Conservation (phyloP, 139 green algal genomes). For the Chlorella sp. region DNA sequence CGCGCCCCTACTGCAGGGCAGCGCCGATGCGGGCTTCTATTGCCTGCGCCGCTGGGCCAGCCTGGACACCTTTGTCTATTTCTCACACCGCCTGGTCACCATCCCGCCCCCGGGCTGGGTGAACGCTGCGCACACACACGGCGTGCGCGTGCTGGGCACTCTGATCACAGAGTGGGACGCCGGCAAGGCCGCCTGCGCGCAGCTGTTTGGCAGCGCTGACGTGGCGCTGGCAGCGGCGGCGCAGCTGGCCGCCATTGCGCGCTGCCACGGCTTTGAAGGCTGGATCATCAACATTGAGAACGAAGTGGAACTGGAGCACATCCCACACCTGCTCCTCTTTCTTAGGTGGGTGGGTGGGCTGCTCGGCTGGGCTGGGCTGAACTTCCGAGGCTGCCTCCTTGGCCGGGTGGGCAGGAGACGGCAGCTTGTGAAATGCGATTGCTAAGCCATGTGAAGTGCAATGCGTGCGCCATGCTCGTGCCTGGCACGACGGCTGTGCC, state of each 20-base stretch:
- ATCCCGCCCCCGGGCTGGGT: constrained; percentile 66
- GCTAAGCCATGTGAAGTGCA: not conserved
- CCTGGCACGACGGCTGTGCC: constrained; percentile 30
- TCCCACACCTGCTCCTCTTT: constrained; percentile 76
- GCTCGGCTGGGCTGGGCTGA: no score
- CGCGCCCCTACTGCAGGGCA: constrained; percentile 14
- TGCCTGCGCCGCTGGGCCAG: constrained; percentile 68
- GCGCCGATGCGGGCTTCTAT: constrained; percentile 35
- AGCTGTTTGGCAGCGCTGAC: constrained; percentile 54
- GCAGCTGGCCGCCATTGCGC: constrained; percentile 68
- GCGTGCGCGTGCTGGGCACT: constrained; percentile 73
- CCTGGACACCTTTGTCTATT: constrained; percentile 87
- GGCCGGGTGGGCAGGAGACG: not conserved
- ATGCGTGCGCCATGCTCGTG: not conserved
- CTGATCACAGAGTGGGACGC: constrained; percentile 84
- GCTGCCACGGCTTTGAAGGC: constrained; percentile 82
- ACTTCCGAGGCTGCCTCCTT: no score
- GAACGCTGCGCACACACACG: constrained; percentile 78
- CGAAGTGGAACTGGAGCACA: constrained; percentile 41
- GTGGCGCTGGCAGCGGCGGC: constrained; percentile 48
- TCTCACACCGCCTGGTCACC: constrained; percentile 73
- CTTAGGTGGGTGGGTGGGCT: constrained; percentile 37
- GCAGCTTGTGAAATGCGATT: not conserved
- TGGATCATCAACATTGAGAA: constrained; percentile 95
- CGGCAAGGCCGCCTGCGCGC: constrained; percentile 57